Base-by-base conservation (phyloP, 73 alveolate species). In the Symbiodinium natans region DNA sequence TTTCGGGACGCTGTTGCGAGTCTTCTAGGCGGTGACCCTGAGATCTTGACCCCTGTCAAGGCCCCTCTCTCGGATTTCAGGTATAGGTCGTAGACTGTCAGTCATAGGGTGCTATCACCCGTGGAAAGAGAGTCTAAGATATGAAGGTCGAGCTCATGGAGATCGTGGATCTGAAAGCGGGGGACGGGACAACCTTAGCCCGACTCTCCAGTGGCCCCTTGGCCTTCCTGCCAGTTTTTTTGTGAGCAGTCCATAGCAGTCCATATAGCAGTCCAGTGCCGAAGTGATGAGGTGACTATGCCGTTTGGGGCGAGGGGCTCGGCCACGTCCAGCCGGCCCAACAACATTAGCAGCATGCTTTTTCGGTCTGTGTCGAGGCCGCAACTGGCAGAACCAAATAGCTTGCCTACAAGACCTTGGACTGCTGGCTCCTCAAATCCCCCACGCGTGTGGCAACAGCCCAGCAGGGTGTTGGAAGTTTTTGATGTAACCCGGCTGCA, bases 251-350 rank as follows among this genome's bases (percentile, higher is more conserved):
- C n/a, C n/a, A n/a, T n/a, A n/a, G n/a, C n/a, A n/a, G n/a, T n/a
- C n/a, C n/a, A n/a, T n/a, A n/a, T n/a, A n/a, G n/a, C n/a, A n/a
- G n/a, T n/a, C 33, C 80, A 63, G 13, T 27, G 21, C 80, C 3
- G 80, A 23, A 63, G 80, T 3, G 36, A 36, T 63, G 80, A 63
- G 80, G 80, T 29, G 80, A 80, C 1, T 80, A 80, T 80, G 48
- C 88, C 34, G 48, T 80, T 41, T 80, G 88, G 88, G 88, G 88
- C 80, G 11, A n/a, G 19, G 13, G 80, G 40, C 80, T 63, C 38
- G 36, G 80, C 80, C 59, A 46, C 21, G 21, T 46, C 13, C 13
- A 29, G 80, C 80, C 38, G 11, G 59, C 59, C 13, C 21, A 46
- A 46, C 13, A 13, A 13, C 59, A 46, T 46, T 9, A 13, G 13